Conservation (phyloP, 2,329 filamentous ascomycete genomes). For the Penicillium olsonii region DNA sequence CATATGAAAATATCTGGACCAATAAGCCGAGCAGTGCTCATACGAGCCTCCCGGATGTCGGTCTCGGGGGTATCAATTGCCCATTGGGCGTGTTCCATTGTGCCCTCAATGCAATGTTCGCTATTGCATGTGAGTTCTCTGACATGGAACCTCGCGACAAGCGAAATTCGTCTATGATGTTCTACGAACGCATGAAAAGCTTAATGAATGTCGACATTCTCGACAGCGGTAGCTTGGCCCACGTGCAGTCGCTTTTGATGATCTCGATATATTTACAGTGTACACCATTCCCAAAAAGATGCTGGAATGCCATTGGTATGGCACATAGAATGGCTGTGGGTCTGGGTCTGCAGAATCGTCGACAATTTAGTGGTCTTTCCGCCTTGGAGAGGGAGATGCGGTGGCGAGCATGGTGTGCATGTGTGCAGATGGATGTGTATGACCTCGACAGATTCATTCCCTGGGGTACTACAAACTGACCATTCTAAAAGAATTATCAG, state of each 20-base stretch:
- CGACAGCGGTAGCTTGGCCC: slow-evolving; percentile 12
- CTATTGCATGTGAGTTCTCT: slow-evolving; percentile 3
- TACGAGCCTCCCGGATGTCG: slow-evolving; percentile 2
- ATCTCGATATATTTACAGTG: slow-evolving; percentile 10
- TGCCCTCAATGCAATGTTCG: slow-evolving; percentile 10
- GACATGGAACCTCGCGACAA: not conserved
- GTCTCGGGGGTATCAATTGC: slow-evolving; percentile 5
- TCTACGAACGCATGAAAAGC: slow-evolving; percentile 12
- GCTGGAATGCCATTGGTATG: slow-evolving; percentile 12
- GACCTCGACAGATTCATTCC: not conserved
- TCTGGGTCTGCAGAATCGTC: slow-evolving; percentile 2
- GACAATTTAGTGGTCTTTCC: not conserved
- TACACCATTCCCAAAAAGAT: slow-evolving; percentile 2
- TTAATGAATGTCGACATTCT: slow-evolving; percentile 10
- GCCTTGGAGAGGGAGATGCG: slow-evolving; percentile 5
- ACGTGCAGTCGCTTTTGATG: slow-evolving; percentile 10
- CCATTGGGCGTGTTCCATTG: slow-evolving; percentile 1
- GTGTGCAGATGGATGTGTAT: slow-evolving; percentile 13
- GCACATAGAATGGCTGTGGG: slow-evolving; percentile 7
- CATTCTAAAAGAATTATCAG: not conserved
- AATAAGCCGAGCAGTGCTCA: not conserved
- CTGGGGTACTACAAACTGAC: not conserved
- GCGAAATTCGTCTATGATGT: slow-evolving; percentile 1
- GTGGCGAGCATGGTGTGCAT: slow-evolving; percentile 10
- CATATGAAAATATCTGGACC: slow-evolving; percentile 2